Evolutionary conservation across 371 early-diverging fungal species (phyloP), one percentile per base, ranked within the genome.

Genomic region (Syncephalis fuscata): DNA sequence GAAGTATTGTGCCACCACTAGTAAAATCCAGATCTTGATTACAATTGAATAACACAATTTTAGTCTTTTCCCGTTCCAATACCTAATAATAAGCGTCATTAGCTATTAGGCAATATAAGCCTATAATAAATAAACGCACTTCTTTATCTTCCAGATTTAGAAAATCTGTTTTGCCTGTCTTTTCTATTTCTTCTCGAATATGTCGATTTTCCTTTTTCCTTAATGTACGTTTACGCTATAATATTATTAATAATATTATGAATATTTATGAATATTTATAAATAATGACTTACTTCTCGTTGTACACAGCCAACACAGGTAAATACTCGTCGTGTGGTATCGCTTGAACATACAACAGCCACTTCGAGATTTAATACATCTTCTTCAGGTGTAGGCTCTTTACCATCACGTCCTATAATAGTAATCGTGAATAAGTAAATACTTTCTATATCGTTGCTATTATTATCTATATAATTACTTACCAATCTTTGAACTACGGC

Each of bases 221-320:
- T 21, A 19, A 21, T 16, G 41, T 21, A 19, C 41, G 41, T n/a
- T 41, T 41, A 41, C 41, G 41, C 41, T 41, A 21, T 32, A 32
- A 32, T 32, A 41, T 8, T 15, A 21, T 16, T 15, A 41, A 8
- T 41, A n/a, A 5, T 16, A 16, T 4, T 19, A 41, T 16, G 41
- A 8, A 7, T 19, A 41, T 7, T 41, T n/a, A 41, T 16, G 4
- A 4, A n/a, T 16, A 21, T 41, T 21, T 15, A 15, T 41, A 41
- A 5, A 41, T 21, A 5, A 22, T 22, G 41, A 19, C 39, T 42
- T 66, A 71, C 71, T 71, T 90, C 92, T 25, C 93, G 74, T 48
- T 81, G 82, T 24, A 91, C 81, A 51, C 94, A 93, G 0, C 87
- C 82, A 9, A 74, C 48, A 54, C 94, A 93, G 24, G 85, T 81